Conservation (phyloP, 352 stramenopile species). For the Elongisporangium senticosum region DNA sequence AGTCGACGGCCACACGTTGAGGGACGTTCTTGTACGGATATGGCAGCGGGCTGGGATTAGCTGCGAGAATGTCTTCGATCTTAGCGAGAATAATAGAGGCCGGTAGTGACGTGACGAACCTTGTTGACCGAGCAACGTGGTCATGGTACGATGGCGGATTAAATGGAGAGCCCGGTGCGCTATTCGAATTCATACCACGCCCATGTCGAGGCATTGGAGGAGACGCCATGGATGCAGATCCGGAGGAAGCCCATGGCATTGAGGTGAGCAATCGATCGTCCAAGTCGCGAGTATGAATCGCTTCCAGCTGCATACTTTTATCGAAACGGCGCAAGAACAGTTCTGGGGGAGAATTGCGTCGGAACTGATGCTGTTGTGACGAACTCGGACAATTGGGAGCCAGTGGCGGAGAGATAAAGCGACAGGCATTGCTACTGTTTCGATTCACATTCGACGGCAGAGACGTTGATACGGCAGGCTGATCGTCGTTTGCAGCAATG, state of each 20-base stretch:
- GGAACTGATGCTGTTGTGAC: constrained; percentile 29
- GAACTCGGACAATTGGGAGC: constrained; percentile 29
- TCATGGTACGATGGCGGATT: constrained; percentile 52
- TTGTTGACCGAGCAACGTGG: constrained; percentile 61
- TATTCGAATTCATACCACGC: background rate
- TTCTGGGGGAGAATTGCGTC: constrained; percentile 65
- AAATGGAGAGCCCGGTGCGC: background rate
- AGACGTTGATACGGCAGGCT: background rate
- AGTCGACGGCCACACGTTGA: constrained; percentile 59
- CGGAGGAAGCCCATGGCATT: background rate
- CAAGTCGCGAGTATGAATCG: constrained; percentile 22
- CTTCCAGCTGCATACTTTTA: constrained; percentile 40
- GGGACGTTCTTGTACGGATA: constrained; percentile 35
- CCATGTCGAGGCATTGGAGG: constrained; percentile 5
- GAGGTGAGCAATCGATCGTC: constrained; percentile 7
- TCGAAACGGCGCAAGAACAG: constrained; percentile 53
- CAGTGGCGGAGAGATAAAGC: constrained; percentile 53
- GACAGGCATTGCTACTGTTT: constrained; percentile 7
- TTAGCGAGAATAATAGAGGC: constrained; percentile 61
- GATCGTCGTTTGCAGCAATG: background rate
- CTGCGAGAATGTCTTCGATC: constrained; percentile 47
- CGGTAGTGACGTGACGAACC: constrained; percentile 63
- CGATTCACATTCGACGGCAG: background rate
- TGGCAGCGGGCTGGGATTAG: constrained; percentile 36
- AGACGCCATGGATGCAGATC: constrained; percentile 2